Evolutionary conservation across 768 basidiomycete genomes (phyloP), one percentile per base, ranked within the genome.

Genomic region (Suillus clintonianus): DNA sequence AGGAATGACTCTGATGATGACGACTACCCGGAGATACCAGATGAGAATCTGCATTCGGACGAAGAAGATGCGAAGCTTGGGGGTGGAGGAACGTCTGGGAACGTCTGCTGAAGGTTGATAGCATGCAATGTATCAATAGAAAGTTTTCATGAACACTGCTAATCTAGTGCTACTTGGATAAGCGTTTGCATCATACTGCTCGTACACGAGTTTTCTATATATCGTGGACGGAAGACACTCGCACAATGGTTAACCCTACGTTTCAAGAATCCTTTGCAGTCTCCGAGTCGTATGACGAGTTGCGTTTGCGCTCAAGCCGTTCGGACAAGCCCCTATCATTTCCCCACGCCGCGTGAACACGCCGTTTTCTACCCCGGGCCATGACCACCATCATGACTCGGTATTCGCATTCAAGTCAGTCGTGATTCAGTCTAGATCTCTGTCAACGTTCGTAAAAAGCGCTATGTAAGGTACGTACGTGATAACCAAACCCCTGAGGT

Each of bases 1-100:
- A 41, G 57, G 43, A 53, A 64, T 30, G 57, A 53, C 24, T 64
- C 67, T 39, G 68, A 63, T 4, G 60, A 63, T 3, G 41, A 66
- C 34, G 61, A 65, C n/a, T 64, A 60, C 15, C 24, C 66, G 54
- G 70, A 73, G n/a, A 58, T 56, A 3, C 43, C 58, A 5, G 72
- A 69, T 41, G 70, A 69, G 13, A 62, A 55, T 17, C 24, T 71
- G n/a, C 67, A 65, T 62, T 61, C 54, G 56, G 64, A 57, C 63
- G 67, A 22, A 41, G 55, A 57, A 13, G 37, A 57, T 24, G 37
- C 15, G n/a, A 24, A 27, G 9, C 36, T 39, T 39, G 36, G 36
- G 14, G 24, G n/a, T 2, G 8, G 55, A 14, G 22, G 22, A 37
- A 55, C n/a, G 2, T n/a, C n/a, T n/a, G n/a, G n/a, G n/a, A n/a